These are phyloP conservation scores for Lachnum nothofagi DNA, from an alignment of 2,329 filamentous ascomycete species.

Conservation along the genomic window DNA sequence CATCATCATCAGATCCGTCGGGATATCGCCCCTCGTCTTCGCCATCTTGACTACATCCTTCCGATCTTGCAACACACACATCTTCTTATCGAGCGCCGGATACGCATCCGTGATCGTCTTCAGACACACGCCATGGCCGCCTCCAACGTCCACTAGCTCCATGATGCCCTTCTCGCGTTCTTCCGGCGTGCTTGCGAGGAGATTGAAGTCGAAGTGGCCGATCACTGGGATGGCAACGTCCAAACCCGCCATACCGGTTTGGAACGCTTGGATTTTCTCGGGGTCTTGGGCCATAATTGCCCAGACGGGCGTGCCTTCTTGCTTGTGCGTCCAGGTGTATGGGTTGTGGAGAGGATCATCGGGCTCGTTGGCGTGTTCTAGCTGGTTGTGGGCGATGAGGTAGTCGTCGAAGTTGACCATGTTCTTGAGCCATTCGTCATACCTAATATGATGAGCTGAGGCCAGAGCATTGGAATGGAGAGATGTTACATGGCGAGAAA, in stretches of 20 bases:
- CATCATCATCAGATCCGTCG: constrained; percentile 17
- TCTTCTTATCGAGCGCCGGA: constrained; percentile 21
- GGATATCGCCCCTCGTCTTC: constrained; percentile 17
- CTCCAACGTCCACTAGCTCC: constrained; percentile 33
- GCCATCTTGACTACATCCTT: constrained; percentile 29
- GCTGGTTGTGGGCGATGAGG: constrained; percentile 23
- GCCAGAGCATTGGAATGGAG: not conserved
- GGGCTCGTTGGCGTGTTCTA: constrained; percentile 29
- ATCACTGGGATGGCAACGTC: constrained; percentile 33
- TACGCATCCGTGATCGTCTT: constrained; percentile 32
- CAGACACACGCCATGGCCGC: constrained; percentile 31
- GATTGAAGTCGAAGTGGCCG: constrained; percentile 33
- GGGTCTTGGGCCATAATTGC: constrained; percentile 33
- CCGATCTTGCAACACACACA: constrained; percentile 28
- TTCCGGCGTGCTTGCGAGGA: constrained; percentile 21
- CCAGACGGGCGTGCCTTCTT: constrained; percentile 35
- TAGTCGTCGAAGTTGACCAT: constrained; percentile 35
- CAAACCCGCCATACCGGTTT: constrained; percentile 33
- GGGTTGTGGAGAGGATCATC: constrained; percentile 27
- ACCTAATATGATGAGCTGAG: constrained; percentile 18
- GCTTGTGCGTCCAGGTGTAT: constrained; percentile 31
- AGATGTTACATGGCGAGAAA: constrained; percentile 30
- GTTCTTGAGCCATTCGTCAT: constrained; percentile 34
- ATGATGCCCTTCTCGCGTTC: constrained; percentile 14
- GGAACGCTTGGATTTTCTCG: constrained; percentile 30